Conservation (phyloP, 2,329 filamentous ascomycete species). For the Pseudonectria foliicola region DNA sequence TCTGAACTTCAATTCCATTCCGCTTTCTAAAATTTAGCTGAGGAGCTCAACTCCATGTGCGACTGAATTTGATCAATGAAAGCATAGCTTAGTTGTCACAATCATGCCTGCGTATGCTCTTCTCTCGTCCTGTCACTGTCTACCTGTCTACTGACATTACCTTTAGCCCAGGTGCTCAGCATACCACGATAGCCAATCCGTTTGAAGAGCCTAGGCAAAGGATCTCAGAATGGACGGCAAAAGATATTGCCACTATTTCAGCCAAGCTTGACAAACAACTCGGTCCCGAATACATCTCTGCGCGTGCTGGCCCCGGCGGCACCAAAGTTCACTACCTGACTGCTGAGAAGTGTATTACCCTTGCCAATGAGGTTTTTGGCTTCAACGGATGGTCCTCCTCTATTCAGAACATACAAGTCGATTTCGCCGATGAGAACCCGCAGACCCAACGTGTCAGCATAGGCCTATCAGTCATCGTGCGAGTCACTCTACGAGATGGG, state of each 20-base stretch:
- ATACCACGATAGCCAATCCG: slow-evolving; percentile 57
- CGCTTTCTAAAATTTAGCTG: no score
- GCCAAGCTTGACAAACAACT: slow-evolving; percentile 84
- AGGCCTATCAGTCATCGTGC: slow-evolving; percentile 82
- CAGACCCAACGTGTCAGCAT: slow-evolving; percentile 73
- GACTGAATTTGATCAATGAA: slow-evolving; percentile 15
- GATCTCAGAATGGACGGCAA: slow-evolving; percentile 77
- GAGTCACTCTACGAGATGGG: slow-evolving; percentile 84
- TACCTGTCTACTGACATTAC: slow-evolving; percentile 11
- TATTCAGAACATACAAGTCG: slow-evolving; percentile 91
- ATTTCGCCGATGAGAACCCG: slow-evolving; percentile 85
- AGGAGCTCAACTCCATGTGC: no score
- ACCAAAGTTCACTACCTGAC: slow-evolving; percentile 87
- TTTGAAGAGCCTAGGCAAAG: slow-evolving; percentile 66
- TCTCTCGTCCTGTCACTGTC: not conserved
- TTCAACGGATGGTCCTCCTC: slow-evolving; percentile 97
- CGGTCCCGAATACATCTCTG: slow-evolving; percentile 91
- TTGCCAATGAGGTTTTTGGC: slow-evolving; percentile 91
- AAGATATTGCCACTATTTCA: slow-evolving; percentile 82
- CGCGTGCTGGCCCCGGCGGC: slow-evolving; percentile 73
- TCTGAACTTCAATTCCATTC: not conserved
- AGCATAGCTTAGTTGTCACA: slow-evolving; percentile 11
- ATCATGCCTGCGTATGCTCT: slow-evolving; percentile 39
- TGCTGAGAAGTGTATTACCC: slow-evolving; percentile 93
- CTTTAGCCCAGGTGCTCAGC: slow-evolving; percentile 61